Conservation (phyloP, 2,329 filamentous ascomycete species). For the Diaporthe australafricana region DNA sequence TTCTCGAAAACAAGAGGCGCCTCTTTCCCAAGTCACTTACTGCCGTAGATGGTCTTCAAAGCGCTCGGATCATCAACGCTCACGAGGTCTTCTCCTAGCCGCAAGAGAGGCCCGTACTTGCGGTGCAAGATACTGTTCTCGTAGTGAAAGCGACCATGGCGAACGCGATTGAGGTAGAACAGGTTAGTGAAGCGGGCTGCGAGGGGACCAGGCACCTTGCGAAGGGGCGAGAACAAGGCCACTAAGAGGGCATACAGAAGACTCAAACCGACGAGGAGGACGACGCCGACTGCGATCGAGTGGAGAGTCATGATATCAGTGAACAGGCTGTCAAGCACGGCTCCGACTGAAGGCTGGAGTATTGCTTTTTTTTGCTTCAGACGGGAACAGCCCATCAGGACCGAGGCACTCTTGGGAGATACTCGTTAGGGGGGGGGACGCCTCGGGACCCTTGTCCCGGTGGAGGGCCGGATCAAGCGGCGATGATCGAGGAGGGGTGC, state of each 20-base stretch:
- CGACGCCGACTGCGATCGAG: neutral
- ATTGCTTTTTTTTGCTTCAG: neutral
- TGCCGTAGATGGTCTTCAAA: constrained; percentile 54
- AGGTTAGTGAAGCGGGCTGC: constrained; percentile 55
- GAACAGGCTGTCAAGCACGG: neutral
- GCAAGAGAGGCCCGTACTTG: constrained; percentile 53
- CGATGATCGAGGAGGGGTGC: neutral
- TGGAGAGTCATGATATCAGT: neutral
- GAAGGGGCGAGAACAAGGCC: constrained; percentile 46
- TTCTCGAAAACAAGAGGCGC: neutral
- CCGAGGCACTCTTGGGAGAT: neutral
- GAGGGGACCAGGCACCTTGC: constrained; percentile 57
- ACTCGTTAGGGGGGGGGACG: no score
- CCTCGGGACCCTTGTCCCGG: neutral
- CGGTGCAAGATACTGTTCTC: constrained; percentile 54
- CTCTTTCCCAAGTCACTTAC: neutral
- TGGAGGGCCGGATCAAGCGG: constrained; percentile 2
- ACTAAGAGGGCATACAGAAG: constrained; percentile 8
- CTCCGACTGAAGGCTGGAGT: neutral
- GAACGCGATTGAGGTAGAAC: constrained; percentile 55
- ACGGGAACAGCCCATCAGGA: neutral
- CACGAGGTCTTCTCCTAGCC: constrained; percentile 54
- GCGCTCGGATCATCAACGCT: constrained; percentile 52
- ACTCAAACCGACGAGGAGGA: neutral
- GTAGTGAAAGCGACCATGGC: constrained; percentile 51